Evolutionary conservation across 2,329 filamentous ascomycete genomes (phyloP).

Genomic region (Alternaria viburni): DNA sequence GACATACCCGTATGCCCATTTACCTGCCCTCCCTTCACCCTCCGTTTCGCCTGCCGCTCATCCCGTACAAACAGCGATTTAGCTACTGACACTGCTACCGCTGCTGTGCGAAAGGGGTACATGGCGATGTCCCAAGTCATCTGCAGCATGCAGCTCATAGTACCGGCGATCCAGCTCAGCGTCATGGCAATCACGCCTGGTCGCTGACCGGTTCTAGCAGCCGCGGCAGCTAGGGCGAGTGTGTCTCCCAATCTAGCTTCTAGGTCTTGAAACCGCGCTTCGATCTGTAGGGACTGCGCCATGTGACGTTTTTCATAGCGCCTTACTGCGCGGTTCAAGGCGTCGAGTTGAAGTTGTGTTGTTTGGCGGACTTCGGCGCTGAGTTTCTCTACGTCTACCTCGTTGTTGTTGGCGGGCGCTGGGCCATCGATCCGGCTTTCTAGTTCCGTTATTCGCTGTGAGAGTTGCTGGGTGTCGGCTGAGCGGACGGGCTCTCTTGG

Average conservation of each 20-base stretch:
- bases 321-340: conserved; percentile 84
- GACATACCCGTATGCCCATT: conserved; percentile 31
- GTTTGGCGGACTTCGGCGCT: conserved; percentile 65
- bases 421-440: conserved; percentile 63
- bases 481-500: conserved; percentile 21
- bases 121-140: conserved; percentile 34
- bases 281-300: conserved; percentile 75
- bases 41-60: conserved; percentile 31
- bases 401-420: conserved; percentile 36
- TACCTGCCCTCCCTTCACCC: conserved; percentile 24
- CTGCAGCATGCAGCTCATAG: conserved; percentile 30
- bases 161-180: conserved; percentile 35
- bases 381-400: conserved; percentile 51
- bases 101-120: conserved; percentile 38
- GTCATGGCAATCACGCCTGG: conserved; percentile 40
- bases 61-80: conserved; percentile 31
- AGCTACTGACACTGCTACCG: conserved; percentile 15
- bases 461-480: conserved; percentile 51
- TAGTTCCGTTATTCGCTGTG: conserved; percentile 71
- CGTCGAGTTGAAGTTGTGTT: conserved; percentile 83
- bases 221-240: conserved; percentile 78
- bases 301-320: conserved; percentile 90
- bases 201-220: conserved; percentile 49
- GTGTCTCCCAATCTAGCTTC: conserved; percentile 77
- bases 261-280: conserved; percentile 74